A percentile compares a stretch with the other conserved stretches of the same genome.
These are phyloP conservation scores for Trametes villosa DNA, from an alignment of 768 basidiomycete genomes.

Conservation along the genomic window DNA sequence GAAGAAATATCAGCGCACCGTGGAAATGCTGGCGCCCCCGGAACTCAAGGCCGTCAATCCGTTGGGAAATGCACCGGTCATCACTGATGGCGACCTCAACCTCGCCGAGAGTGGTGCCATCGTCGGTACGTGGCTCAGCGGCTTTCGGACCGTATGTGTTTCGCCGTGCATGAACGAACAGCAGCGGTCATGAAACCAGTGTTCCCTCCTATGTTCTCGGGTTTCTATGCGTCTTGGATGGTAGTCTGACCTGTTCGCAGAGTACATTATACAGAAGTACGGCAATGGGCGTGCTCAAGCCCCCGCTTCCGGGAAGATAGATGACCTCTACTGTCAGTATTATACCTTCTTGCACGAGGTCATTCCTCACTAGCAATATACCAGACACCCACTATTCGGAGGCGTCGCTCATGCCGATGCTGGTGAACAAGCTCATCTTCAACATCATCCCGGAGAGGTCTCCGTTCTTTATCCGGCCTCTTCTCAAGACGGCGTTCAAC, in stretches of 20 bases:
- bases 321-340: slow-evolving; percentile 37
- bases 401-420: slow-evolving; percentile 40
- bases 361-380: neutral
- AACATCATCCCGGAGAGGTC: slow-evolving; percentile 33
- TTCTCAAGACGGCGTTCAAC: slow-evolving; percentile 27
- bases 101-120: slow-evolving; percentile 46
- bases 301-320: slow-evolving; percentile 30
- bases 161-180: neutral
- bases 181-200: neutral
- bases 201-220: neutral
- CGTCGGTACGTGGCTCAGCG: slow-evolving; percentile 31
- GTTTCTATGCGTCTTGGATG: slow-evolving; percentile 8
- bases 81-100: slow-evolving; percentile 42
- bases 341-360: too few species aligned
- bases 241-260: slow-evolving; percentile 23
- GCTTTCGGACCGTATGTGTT: neutral
- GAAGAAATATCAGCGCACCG: slow-evolving; percentile 36
- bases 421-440: slow-evolving; percentile 38
- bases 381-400: slow-evolving; percentile 40
- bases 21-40: slow-evolving; percentile 32
- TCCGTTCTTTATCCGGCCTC: slow-evolving; percentile 39
- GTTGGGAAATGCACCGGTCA: slow-evolving; percentile 42
- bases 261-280: slow-evolving; percentile 43
- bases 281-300: slow-evolving; percentile 31
- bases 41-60: slow-evolving; percentile 40